phyloP scores from a whole-genome alignment of 2,329 filamentous ascomycete species.

The Xylariaceae sp. region DNA sequence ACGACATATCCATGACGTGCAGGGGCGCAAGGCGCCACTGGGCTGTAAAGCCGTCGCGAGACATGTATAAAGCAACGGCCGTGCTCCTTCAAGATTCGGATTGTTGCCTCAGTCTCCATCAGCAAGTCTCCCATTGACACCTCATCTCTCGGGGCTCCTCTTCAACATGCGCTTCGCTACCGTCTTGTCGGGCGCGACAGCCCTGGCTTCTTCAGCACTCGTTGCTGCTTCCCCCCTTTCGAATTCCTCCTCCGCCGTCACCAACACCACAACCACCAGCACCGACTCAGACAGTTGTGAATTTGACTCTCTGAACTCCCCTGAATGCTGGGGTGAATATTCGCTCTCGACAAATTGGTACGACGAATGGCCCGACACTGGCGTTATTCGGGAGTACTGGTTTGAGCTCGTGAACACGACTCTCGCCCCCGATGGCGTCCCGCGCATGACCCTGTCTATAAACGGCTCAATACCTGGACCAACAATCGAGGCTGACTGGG shows the following conservation, averaged over 20 bases:
- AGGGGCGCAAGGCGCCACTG: background rate
- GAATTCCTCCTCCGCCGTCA: background rate
- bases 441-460: constrained; percentile 40
- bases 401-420: constrained; percentile 38
- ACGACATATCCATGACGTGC: background rate
- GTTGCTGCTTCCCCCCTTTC: constrained; percentile 21
- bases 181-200: constrained; percentile 20
- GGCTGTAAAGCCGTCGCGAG: background rate
- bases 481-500: constrained; percentile 49
- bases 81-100: constrained; percentile 5
- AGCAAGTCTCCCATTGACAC: constrained; percentile 2
- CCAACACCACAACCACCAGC: background rate
- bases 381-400: constrained; percentile 47
- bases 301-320: constrained; percentile 28
- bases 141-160: constrained; percentile 9
- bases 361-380: constrained; percentile 39
- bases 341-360: constrained; percentile 45
- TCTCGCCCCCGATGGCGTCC: constrained; percentile 43
- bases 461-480: constrained; percentile 58
- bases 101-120: constrained; percentile 8
- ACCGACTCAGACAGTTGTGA: constrained; percentile 20
- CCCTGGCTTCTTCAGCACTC: constrained; percentile 17
- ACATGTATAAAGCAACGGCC: constrained; percentile 15
- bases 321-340: constrained; percentile 43
- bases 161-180: constrained; percentile 19